Evolutionary conservation across 2,329 filamentous ascomycete genomes (phyloP), one percentile per base, ranked within the genome.

Genomic region (Penicillium psychrosexuale): DNA sequence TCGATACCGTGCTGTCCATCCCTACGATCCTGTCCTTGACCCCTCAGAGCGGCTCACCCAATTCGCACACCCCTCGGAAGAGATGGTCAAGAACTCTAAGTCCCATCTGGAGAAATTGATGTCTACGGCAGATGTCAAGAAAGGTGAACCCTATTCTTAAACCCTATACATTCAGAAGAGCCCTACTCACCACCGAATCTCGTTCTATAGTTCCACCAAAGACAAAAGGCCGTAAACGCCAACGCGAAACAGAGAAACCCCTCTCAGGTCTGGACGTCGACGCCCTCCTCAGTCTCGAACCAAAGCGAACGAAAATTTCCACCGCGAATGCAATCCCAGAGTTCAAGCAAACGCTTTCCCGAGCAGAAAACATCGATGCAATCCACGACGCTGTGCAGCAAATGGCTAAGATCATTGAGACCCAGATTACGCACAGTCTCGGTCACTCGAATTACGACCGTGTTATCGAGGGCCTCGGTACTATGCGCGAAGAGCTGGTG

Each of bases 211-310:
- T 96, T 0, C 89, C 90, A 8, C 86, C 88, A 0, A 94, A 91
- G 71, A 82, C 82, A 38, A 91, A 90, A 71, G 87, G 89, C 34
- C 87, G 85, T 58, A 88, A 87, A 66, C 78, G 80, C 36, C 80
- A 81, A 42, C 83, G 84, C 61, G 86, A 95, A 30, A 75, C 82
- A 0, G 82, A 88, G 55, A 93, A 93, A 65, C 94, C 94, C 0
- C 83, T 96, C 8, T 97, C 93, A 0, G 92, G 92, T 19, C 85
- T 99, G 38, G 89, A 97, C 65, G 82, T 97, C 37, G 88, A 92
- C 56, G 85, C 85, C 5, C 83, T 97, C 2, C 84, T 97, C n/a
- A 82, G 82, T 43, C 76, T 79, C 55, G 78, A 82, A 53, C 63
- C 63, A 2, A 83, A 75, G 40, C 79, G 68, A 19, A 61, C 66